A percentile compares a stretch with the other conserved stretches of the same genome.
These are phyloP conservation scores for Phytopythium oedochilum DNA, from an alignment of 352 stramenopile species.

Conservation along the genomic window DNA sequence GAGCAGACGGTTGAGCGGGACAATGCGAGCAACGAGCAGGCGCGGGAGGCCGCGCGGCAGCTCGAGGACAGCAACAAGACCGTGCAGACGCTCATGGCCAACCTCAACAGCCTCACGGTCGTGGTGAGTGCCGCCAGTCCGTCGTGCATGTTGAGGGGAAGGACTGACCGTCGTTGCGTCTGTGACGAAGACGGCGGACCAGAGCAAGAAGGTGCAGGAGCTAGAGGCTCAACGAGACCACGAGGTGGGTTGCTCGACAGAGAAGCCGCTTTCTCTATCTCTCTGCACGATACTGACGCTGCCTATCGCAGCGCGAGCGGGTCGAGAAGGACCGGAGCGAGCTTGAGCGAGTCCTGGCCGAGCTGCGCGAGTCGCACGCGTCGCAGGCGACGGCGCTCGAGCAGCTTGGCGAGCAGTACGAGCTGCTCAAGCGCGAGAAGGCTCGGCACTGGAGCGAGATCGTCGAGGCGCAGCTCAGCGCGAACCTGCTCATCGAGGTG, in stretches of 20 bases:
- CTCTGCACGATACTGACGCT: background rate
- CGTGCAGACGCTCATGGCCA: conserved; percentile 64
- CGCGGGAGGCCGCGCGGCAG: conserved; percentile 9
- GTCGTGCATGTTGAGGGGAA: background rate
- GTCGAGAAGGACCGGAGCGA: conserved; percentile 24
- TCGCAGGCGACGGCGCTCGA: conserved; percentile 36
- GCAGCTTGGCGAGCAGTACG: conserved; percentile 40
- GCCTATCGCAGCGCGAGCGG: conserved; percentile 19
- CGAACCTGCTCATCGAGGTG: conserved; percentile 75
- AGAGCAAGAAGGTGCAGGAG: conserved; percentile 64
- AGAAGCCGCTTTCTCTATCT: too few relatives aligned
- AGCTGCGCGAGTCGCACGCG: conserved; percentile 33
- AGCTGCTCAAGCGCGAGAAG: conserved; percentile 55
- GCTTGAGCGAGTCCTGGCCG: conserved; percentile 32
- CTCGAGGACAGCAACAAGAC: conserved; percentile 49
- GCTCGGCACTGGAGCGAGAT: conserved; percentile 71
- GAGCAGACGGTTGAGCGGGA: conserved; percentile 13
- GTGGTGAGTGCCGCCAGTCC: conserved; percentile 23
- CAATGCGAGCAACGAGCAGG: conserved; percentile 12
- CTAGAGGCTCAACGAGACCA: conserved; percentile 33
- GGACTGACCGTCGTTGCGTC: background rate
- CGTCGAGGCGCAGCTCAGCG: conserved; percentile 59
- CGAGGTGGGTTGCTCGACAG: conserved; percentile 33
- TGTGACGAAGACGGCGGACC: conserved; percentile 39
- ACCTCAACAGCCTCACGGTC: conserved; percentile 53